Evolutionary conservation across 2,329 filamentous ascomycete species (phyloP), one percentile per base, ranked within the genome.

Genomic region (Sphaerulina musiva): DNA sequence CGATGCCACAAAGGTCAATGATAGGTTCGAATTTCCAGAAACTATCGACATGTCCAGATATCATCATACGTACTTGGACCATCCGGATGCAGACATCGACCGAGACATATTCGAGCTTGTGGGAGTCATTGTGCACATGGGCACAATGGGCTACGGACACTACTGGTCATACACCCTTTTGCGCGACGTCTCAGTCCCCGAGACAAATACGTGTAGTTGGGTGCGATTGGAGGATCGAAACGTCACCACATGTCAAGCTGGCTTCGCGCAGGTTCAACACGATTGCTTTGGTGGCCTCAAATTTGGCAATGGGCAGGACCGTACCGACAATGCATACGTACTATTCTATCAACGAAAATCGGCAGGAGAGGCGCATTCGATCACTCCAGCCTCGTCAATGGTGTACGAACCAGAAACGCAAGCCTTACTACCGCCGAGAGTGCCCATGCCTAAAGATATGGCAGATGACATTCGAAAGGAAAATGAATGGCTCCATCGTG

Each of bases 101-200:
- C 80, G 85, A 39, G 93, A 98, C 69, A 70, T 87, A 0, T 98
- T 97, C 65, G 89, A 96, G 70, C 79, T 98, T 2, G 91, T 95
- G n/a, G 93, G 93, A 2, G 83, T 98, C 44, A 82, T 98, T 14
- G 89, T 98, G 1, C 93, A 98, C 68, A 86, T 87, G 11, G 93
- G 93, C 12, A 95, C 87, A 2, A 90, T 92, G 10, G 89, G 96
- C 67, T 92, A 89, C 29, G 93, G 93, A 0, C 93, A 98, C 69
- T 98, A 98, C 72, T 97, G 96, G 72, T 97, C 92, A 0, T 97
- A 90, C 68, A 89, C 95, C 59, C 86, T 89, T 50, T 87, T 95
- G 69, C 81, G 90, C 14, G 63, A 62, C 38, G 58, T 59, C 31
- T 48, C 52, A 8, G 48, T 53, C 83, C 88, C 17, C 76, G 73